phyloP scores from a whole-genome alignment of 2,329 filamentous ascomycete genomes.

The Aspergillus sp. region DNA sequence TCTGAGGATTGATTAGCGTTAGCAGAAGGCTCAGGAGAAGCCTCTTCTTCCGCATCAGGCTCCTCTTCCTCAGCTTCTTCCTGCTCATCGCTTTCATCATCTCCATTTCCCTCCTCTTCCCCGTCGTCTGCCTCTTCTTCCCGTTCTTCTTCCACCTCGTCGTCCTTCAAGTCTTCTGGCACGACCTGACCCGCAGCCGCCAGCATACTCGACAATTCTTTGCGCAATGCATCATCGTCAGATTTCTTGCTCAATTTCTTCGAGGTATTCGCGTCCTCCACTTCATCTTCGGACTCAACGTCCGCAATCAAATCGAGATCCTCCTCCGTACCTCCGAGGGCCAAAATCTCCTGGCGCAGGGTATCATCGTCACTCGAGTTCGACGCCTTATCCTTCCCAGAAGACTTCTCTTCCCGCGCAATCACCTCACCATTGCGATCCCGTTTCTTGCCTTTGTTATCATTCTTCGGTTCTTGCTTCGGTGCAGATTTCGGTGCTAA shows the following conservation, averaged over 20 bases:
- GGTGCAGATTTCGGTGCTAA: conserved; percentile 11
- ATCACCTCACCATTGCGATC: conserved; percentile 43
- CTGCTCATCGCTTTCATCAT: conserved; percentile 23
- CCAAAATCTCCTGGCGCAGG: conserved; percentile 39
- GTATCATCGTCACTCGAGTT: conserved; percentile 21
- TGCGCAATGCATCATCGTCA: conserved; percentile 33
- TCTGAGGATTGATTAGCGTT: conserved; percentile 17
- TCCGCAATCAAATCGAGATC: conserved; percentile 42
- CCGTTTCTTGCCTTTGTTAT: conserved; percentile 37
- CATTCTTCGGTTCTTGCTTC: conserved; percentile 15
- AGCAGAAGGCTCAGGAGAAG: conserved; percentile 12
- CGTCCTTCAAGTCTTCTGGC: conserved; percentile 25
- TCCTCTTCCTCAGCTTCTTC: conserved; percentile 23
- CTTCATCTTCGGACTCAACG: conserved; percentile 41
- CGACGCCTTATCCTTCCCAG: conserved; percentile 13
- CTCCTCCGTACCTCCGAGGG: conserved; percentile 45
- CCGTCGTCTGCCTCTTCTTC: conserved; percentile 35
- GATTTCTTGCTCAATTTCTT: conserved; percentile 20
- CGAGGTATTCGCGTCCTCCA: conserved; percentile 28
- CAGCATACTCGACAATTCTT: conserved; percentile 32
- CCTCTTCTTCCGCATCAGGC: conserved; percentile 26
- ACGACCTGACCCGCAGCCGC: conserved; percentile 32
- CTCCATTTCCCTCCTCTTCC: conserved; percentile 21
- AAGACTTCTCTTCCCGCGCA: conserved; percentile 25
- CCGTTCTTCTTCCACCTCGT: conserved; percentile 29